phyloP scores from a whole-genome alignment of 129 eudicot genomes.

The Tagetes erecta region DNA sequence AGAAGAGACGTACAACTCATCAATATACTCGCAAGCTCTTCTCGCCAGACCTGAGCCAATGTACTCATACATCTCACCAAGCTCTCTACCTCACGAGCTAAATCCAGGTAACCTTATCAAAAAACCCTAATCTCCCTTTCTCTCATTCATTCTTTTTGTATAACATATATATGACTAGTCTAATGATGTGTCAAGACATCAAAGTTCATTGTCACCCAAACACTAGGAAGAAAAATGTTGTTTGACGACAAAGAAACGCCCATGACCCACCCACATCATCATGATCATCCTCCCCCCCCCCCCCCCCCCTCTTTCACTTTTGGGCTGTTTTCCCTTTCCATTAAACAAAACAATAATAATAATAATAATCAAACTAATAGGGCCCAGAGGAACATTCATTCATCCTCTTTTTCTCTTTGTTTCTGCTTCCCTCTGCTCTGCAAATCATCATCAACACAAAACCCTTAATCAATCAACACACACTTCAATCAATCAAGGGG shows the following conservation, averaged over 20 bases:
- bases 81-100: too few species aligned
- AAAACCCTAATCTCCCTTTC: too few species aligned
- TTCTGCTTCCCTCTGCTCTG: slow-evolving; percentile 19
- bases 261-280: not conserved
- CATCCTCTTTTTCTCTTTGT: slow-evolving; percentile 9
- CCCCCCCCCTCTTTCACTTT: not conserved
- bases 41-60: too few species aligned
- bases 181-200: too few species aligned
- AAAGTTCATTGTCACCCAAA: not conserved
- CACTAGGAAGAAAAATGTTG: slow-evolving; percentile 12
- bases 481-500: not conserved
- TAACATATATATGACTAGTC: not conserved
- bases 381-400: not conserved
- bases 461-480: not conserved
- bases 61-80: too few species aligned
- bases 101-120: too few species aligned
- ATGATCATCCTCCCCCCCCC: slow-evolving; percentile 4
- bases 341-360: slow-evolving; percentile 4
- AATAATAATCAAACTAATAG: not conserved
- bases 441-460: not conserved
- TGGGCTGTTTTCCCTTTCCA: slow-evolving; percentile 4
- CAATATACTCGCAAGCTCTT: too few species aligned
- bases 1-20: too few species aligned
- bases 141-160: not conserved
- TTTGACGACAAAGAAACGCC: slow-evolving; percentile 33